Conservation (phyloP, 2,329 filamentous ascomycete species). For the Penicillium sp. region DNA sequence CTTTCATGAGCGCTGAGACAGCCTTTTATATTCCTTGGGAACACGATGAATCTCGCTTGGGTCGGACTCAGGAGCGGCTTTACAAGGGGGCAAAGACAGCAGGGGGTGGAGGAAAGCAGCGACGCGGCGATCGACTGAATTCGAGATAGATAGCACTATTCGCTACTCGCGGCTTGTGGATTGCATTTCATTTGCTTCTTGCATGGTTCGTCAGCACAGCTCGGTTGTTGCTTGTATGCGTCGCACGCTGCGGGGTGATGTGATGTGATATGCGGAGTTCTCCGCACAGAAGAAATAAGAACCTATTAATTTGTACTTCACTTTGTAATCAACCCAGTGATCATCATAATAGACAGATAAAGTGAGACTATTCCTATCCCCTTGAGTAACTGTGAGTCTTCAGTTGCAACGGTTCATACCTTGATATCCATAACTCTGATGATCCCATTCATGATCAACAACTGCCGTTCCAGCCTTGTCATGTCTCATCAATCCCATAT, state of each 20-base stretch:
- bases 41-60: slow-evolving; percentile 4
- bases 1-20: background rate
- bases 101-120: slow-evolving; percentile 10
- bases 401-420: background rate
- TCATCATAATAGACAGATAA: background rate
- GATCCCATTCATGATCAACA: background rate
- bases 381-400: too few relatives aligned
- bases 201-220: background rate
- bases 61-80: background rate
- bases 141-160: background rate
- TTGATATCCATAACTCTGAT: background rate
- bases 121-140: slow-evolving; percentile 14
- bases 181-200: background rate
- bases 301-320: background rate
- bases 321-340: background rate
- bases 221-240: background rate
- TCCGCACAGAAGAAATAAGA: background rate
- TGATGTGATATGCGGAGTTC: background rate
- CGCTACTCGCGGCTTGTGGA: background rate
- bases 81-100: background rate
- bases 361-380: background rate
- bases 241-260: slow-evolving; percentile 1
- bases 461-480: background rate
- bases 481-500: background rate
- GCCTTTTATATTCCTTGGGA: slow-evolving; percentile 23